phyloP scores from a whole-genome alignment of 202 grass and related monocot species.

The Eragrostis tef region DNA sequence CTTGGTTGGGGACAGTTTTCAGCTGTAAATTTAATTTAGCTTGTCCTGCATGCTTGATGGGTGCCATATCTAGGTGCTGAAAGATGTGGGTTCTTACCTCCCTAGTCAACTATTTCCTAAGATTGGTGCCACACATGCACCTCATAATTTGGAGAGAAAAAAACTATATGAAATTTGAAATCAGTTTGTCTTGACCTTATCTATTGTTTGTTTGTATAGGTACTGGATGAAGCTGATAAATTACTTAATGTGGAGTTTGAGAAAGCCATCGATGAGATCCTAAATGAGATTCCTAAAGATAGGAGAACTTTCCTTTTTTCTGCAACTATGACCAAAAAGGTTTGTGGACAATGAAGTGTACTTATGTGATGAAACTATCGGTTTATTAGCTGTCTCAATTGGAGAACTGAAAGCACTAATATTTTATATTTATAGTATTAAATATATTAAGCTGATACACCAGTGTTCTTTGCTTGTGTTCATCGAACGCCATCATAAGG shows the following conservation, averaged over 20 bases:
- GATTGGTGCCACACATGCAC: neutral
- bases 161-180: slow-evolving; percentile 1
- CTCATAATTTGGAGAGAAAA: neutral
- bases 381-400: slow-evolving; percentile 2
- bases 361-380: slow-evolving; percentile 9
- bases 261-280: slow-evolving; percentile 85
- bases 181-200: slow-evolving; percentile 9
- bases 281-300: slow-evolving; percentile 84
- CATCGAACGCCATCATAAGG: neutral
- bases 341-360: slow-evolving; percentile 30
- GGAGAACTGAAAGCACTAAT: neutral
- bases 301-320: slow-evolving; percentile 87
- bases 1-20: neutral
- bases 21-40: neutral
- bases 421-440: neutral
- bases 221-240: slow-evolving; percentile 91
- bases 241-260: slow-evolving; percentile 89
- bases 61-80: neutral
- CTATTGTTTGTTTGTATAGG: slow-evolving; percentile 50
- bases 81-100: neutral
- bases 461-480: neutral
- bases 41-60: slow-evolving; percentile 3
- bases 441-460: neutral
- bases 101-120: slow-evolving; percentile 3
- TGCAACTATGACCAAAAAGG: slow-evolving; percentile 95